Conservation (phyloP, 2,329 filamentous ascomycete species). For the Hymenotorrendiella dingleyae region DNA sequence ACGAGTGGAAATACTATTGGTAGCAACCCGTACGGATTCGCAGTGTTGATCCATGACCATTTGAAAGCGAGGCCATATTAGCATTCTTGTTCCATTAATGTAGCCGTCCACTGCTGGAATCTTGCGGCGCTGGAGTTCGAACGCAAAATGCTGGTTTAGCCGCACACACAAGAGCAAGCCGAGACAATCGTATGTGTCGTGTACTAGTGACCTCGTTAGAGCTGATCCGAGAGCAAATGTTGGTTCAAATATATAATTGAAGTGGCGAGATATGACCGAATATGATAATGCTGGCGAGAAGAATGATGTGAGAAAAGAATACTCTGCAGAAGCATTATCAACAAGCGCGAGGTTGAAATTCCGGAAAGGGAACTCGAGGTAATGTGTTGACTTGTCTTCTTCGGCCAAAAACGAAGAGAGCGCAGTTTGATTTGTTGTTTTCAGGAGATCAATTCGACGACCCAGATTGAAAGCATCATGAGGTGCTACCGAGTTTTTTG, state of each 20-base stretch:
- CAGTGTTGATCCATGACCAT: constrained; percentile 89
- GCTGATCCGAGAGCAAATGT: constrained; percentile 78
- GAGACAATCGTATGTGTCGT: constrained; percentile 74
- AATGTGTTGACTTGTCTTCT: constrained; percentile 79
- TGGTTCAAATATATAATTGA: constrained; percentile 82
- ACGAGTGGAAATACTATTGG: constrained; percentile 42
- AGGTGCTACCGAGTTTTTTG: constrained; percentile 48
- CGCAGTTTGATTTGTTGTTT: constrained; percentile 65
- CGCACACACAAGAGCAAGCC: constrained; percentile 88
- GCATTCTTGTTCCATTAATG: constrained; percentile 91
- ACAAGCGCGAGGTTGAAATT: constrained; percentile 92
- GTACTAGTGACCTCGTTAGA: constrained; percentile 70
- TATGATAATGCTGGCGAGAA: constrained; percentile 75
- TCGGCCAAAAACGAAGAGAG: constrained; percentile 86
- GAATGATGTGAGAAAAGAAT: constrained; percentile 86
- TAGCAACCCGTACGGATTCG: constrained; percentile 69
- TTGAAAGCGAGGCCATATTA: constrained; percentile 93
- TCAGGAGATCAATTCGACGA: constrained; percentile 76
- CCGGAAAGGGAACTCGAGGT: constrained; percentile 84
- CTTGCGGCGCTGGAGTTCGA: constrained; percentile 86
- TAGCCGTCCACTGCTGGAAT: constrained; percentile 86
- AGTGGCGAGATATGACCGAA: constrained; percentile 73
- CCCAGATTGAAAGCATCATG: constrained; percentile 90
- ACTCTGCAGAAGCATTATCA: constrained; percentile 92
- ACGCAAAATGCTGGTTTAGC: constrained; percentile 88